Conservation (phyloP, 306 rosid species). For the Delonix regia region DNA sequence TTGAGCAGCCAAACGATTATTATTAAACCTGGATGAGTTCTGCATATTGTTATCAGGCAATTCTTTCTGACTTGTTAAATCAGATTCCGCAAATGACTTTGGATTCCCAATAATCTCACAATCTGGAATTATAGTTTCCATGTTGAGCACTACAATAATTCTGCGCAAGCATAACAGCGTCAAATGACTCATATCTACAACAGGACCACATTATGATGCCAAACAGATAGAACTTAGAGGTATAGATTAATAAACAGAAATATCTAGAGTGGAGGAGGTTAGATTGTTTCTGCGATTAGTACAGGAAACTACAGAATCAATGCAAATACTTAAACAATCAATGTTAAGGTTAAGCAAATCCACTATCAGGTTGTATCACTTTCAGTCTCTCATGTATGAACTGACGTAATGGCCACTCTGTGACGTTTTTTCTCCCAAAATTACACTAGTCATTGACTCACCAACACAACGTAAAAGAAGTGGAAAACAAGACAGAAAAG, state of each 20-base stretch:
- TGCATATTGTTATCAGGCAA: conserved; percentile 35
- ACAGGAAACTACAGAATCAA: conserved; percentile 15
- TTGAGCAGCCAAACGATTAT: conserved; percentile 39
- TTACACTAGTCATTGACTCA: conserved; percentile 4
- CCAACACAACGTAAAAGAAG: conserved; percentile 3
- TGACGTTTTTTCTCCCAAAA: not conserved
- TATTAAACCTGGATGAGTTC: conserved; percentile 39
- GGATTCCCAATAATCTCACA: conserved; percentile 85
- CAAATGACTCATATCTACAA: not conserved
- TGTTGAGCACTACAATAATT: conserved; percentile 77
- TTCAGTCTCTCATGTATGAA: not conserved
- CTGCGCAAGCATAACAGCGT: conserved; percentile 46
- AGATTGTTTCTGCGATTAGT: conserved; percentile 6
- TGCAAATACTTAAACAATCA: not conserved
- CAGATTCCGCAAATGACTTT: conserved; percentile 49
- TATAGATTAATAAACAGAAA: conserved; percentile 23
- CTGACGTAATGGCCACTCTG: not conserved
- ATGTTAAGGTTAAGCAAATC: conserved; percentile 26
- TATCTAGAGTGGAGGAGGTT: conserved; percentile 3
- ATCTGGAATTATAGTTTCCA: conserved; percentile 81
- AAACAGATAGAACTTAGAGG: conserved; percentile 29
- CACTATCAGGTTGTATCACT: conserved; percentile 11
- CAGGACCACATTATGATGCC: not conserved
- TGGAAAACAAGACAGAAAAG: not conserved
- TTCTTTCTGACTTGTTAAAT: conserved; percentile 45